Evolutionary conservation across 1,139 yeast species (phyloP).

Genomic region (Blastobotrys elegans): DNA sequence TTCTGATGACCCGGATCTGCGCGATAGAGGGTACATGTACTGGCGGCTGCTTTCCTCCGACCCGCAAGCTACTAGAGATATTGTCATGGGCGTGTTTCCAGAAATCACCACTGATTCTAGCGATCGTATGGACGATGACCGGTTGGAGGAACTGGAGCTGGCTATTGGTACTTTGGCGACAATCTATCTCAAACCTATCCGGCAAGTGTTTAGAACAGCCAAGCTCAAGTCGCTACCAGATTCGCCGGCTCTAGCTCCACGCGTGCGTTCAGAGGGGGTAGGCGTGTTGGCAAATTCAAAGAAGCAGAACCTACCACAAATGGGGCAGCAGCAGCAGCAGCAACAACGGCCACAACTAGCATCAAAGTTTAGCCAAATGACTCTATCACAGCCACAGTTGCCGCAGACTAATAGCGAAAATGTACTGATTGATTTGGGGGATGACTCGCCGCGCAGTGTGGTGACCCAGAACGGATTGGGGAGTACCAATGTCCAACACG

Average conservation of each 20-base stretch:
- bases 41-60: constrained; percentile 68
- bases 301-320: not conserved
- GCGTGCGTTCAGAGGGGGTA: constrained; percentile 19
- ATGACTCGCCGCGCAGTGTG: constrained; percentile 12
- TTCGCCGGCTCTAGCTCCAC: constrained; percentile 58
- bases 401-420: not conserved
- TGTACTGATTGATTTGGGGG: constrained; percentile 10
- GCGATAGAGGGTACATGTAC: constrained; percentile 82
- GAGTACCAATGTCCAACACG: constrained; percentile 19
- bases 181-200: constrained; percentile 76
- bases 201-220: constrained; percentile 68
- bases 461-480: constrained; percentile 25
- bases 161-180: constrained; percentile 80
- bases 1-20: constrained; percentile 69
- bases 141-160: constrained; percentile 76
- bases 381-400: not conserved
- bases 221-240: constrained; percentile 48
- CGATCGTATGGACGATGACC: constrained; percentile 63
- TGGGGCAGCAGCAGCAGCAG: not conserved
- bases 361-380: not conserved
- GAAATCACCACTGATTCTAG: constrained; percentile 61
- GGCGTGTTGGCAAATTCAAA: not conserved
- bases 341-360: not conserved
- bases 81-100: constrained; percentile 60
- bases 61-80: constrained; percentile 42